phyloP scores from a whole-genome alignment of 495 filamentous ascomycete species.

The Acidomyces sp. region DNA sequence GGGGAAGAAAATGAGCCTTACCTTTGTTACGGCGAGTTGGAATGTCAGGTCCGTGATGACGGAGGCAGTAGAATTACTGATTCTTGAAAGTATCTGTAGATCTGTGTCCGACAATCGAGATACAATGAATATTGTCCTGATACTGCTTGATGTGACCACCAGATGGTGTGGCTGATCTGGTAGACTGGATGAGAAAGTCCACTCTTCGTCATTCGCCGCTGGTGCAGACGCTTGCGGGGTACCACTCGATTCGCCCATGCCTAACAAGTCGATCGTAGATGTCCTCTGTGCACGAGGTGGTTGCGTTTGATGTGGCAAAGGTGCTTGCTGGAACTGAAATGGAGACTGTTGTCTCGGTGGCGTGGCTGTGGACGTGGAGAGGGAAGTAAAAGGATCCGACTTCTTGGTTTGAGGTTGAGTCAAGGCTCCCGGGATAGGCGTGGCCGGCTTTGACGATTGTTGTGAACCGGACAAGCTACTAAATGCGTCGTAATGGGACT shows the following conservation, averaged over 20 bases:
- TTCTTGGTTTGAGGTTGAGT: slow-evolving; percentile 29
- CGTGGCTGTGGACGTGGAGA: slow-evolving; percentile 22
- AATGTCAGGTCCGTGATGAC: slow-evolving; percentile 72
- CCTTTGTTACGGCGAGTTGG: slow-evolving; percentile 86
- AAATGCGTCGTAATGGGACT: slow-evolving; percentile 25
- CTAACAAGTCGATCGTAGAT: slow-evolving; percentile 11
- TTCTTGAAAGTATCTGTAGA: slow-evolving; percentile 47
- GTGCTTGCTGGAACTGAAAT: slow-evolving; percentile 32
- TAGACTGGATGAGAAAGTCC: slow-evolving; percentile 82
- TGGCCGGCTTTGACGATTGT: slow-evolving; percentile 23
- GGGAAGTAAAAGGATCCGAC: slow-evolving; percentile 30
- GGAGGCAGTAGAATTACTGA: slow-evolving; percentile 64
- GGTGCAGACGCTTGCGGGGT: slow-evolving; percentile 23
- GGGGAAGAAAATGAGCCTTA: slow-evolving; percentile 30
- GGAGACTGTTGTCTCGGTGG: slow-evolving; percentile 28
- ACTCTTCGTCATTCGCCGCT: slow-evolving; percentile 60
- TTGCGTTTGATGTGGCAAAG: slow-evolving; percentile 18
- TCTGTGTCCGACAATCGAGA: slow-evolving; percentile 34
- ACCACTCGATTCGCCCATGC: slow-evolving; percentile 6
- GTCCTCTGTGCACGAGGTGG: background rate
- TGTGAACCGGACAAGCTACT: slow-evolving; percentile 16
- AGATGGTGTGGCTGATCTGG: slow-evolving; percentile 55
- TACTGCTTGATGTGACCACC: slow-evolving; percentile 42
- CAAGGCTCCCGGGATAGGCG: slow-evolving; percentile 24
- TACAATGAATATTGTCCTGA: slow-evolving; percentile 41